Base-by-base conservation (phyloP, 192 early-diverging fungal genomes). In the Coemansia sp. region DNA sequence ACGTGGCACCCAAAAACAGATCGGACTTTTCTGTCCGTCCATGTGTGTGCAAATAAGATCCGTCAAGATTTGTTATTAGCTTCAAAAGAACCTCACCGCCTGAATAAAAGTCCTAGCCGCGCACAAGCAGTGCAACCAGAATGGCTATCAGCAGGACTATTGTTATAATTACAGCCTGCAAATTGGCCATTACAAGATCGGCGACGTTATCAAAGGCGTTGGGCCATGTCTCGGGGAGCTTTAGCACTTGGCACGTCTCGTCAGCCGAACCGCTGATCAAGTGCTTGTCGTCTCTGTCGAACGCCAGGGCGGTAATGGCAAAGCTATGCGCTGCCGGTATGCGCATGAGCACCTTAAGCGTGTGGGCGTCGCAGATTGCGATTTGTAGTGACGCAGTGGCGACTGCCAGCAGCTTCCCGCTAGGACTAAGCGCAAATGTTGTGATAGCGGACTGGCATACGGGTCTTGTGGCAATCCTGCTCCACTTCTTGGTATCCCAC, bases 201-300 rank as follows among this genome's bases (percentile, higher is more conserved):
- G 58, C 52, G 18, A 64, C 39, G n/a, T 13, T 32, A 4, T 71
- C 72, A 4, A 60, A 1, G 3, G 73, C 67, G n/a, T 75, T 74
- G 3, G 81, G 81, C 81, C 81, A 83, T 15, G 18, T 38, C 30
- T 86, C 77, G 20, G 91, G 91, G 40, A 93, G 64, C 45, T 41
- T 37, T 30, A 87, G 69, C 37, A 89, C 81, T 30, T 79, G 71
- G 72, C 88, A 89, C 1, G 89, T 88, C 39, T 89, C 89, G 70
- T 98, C 95, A 0, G 90, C 91, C 7, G 92, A 94, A 1, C 88
- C 94, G 71, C 89, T 94, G 20, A 92, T 85, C 22, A 98, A 62
- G 34, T 88, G 64, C 11, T 81, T 73, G n/a, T 79, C 77, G 29
- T 89, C 82, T 29, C 73, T 84, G 64, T 87, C 91, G 68, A 98